These are phyloP conservation scores for Cryptococcus sp. DNA, from an alignment of 1,284 basidiomycete species.

Conservation along the genomic window DNA sequence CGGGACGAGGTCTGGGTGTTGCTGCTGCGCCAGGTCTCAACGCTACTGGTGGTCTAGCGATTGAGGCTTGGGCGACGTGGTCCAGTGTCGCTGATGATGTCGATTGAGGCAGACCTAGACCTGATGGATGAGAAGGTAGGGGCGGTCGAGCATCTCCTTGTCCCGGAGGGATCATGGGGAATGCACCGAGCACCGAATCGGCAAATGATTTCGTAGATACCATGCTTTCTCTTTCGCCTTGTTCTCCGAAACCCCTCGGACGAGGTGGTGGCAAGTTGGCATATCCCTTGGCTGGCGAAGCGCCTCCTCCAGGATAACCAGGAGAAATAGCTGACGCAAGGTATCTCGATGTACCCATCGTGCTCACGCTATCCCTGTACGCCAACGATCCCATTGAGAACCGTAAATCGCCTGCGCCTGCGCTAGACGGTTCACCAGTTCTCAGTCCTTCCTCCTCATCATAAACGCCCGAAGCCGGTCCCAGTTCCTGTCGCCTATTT, in stretches of 20 bases:
- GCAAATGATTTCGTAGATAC: conserved; percentile 39
- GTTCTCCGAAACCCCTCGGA: background rate
- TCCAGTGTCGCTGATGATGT: conserved; percentile 29
- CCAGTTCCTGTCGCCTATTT: conserved; percentile 5
- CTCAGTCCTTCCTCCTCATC: conserved; percentile 24
- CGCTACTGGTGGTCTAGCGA: conserved; percentile 10
- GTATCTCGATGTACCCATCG: conserved; percentile 40
- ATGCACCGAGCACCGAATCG: conserved; percentile 45
- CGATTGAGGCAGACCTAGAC: conserved; percentile 28
- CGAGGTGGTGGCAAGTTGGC: background rate
- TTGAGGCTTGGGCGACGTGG: conserved; percentile 11
- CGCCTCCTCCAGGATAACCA: background rate
- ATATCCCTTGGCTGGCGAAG: background rate
- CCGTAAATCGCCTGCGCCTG: conserved; percentile 38
- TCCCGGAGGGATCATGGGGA: conserved; percentile 48
- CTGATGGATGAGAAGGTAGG: background rate
- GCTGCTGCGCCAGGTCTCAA: background rate
- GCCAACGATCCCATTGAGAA: conserved; percentile 53
- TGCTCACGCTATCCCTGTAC: conserved; percentile 38
- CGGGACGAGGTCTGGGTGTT: conserved; percentile 3
- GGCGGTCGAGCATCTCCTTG: conserved; percentile 4
- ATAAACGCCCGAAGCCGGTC: conserved; percentile 13
- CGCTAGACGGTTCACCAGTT: conserved; percentile 18
- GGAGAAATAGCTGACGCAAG: conserved; percentile 21
- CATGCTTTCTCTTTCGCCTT: conserved; percentile 21